Conservation (phyloP, 225 moss, liverwort and hornwort genomes). For the Asterella californica region DNA sequence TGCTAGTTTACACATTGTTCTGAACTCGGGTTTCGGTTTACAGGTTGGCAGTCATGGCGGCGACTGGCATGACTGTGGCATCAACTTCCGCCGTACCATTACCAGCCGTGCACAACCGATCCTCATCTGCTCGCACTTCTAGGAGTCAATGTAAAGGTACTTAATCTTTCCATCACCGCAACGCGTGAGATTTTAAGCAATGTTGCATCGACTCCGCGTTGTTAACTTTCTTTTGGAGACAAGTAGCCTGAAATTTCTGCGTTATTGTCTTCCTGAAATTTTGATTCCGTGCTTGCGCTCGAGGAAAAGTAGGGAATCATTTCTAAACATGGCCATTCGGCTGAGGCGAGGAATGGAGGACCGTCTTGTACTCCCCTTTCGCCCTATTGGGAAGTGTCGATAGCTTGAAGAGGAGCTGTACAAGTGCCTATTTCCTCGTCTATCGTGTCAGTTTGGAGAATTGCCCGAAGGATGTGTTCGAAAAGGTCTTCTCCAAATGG, state of each 20-base stretch:
- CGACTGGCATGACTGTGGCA: conserved; percentile 25
- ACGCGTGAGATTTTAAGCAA: not conserved
- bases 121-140: conserved; percentile 9
- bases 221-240: not conserved
- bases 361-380: too few species aligned
- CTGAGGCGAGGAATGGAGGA: too few species aligned
- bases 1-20: not conserved
- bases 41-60: conserved; percentile 18
- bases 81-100: conserved; percentile 17
- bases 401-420: too few species aligned
- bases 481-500: too few species aligned
- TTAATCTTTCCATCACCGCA: not conserved
- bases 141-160: conserved; percentile 19
- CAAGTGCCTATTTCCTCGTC: too few species aligned
- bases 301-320: too few species aligned
- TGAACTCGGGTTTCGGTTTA: not conserved
- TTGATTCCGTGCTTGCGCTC: too few species aligned
- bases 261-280: not conserved
- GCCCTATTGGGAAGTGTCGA: too few species aligned
- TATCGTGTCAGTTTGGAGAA: too few species aligned
- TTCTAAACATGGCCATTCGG: too few species aligned
- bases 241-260: not conserved
- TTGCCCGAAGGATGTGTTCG: too few species aligned
- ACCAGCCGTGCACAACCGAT: conserved; percentile 7
- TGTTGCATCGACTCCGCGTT: not conserved